Evolutionary conservation across 1,284 basidiomycete species (phyloP).

Genomic region (Austroboletus novae-zelandiae): DNA sequence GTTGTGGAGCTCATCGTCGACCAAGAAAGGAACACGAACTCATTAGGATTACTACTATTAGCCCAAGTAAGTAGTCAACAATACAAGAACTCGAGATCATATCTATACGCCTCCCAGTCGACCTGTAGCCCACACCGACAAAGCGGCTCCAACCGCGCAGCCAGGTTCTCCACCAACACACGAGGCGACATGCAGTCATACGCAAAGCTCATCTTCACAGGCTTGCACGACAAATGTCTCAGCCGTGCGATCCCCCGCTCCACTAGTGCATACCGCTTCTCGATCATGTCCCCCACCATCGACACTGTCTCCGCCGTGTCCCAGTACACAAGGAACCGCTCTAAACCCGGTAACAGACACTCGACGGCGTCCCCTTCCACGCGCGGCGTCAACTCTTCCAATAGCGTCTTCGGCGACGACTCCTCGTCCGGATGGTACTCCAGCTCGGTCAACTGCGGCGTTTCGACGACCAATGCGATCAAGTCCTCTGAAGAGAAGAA

Average conservation of each 20-base stretch:
- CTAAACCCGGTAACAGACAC: slow-evolving; percentile 21
- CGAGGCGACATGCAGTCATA: slow-evolving; percentile 20
- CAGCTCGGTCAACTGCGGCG: slow-evolving; percentile 20
- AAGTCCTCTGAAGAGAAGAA: slow-evolving; percentile 21
- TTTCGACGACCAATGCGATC: slow-evolving; percentile 16
- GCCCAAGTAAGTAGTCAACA: neutral
- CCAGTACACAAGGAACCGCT: slow-evolving; percentile 24
- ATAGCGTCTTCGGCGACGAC: slow-evolving; percentile 17
- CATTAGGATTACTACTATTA: too few relatives aligned
- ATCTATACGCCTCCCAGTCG: slow-evolving; percentile 24
- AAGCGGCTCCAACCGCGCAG: slow-evolving; percentile 18
- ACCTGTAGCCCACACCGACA: slow-evolving; percentile 20
- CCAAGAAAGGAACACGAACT: neutral
- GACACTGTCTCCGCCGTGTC: slow-evolving; percentile 26
- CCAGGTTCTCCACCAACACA: slow-evolving; percentile 18
- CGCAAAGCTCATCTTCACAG: slow-evolving; percentile 10
- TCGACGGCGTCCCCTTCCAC: slow-evolving; percentile 6
- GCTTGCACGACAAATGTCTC: slow-evolving; percentile 23
- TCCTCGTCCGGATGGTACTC: slow-evolving; percentile 28
- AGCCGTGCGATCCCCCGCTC: slow-evolving; percentile 18
- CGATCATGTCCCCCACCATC: slow-evolving; percentile 27
- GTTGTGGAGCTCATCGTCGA: slow-evolving; percentile 19
- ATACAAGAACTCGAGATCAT: slow-evolving; percentile 24
- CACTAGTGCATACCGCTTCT: slow-evolving; percentile 17
- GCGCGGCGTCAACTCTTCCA: slow-evolving; percentile 23